These are phyloP conservation scores for Wickerhamiella hasegawae DNA, from an alignment of 805 yeast genomes.

Conservation along the genomic window DNA sequence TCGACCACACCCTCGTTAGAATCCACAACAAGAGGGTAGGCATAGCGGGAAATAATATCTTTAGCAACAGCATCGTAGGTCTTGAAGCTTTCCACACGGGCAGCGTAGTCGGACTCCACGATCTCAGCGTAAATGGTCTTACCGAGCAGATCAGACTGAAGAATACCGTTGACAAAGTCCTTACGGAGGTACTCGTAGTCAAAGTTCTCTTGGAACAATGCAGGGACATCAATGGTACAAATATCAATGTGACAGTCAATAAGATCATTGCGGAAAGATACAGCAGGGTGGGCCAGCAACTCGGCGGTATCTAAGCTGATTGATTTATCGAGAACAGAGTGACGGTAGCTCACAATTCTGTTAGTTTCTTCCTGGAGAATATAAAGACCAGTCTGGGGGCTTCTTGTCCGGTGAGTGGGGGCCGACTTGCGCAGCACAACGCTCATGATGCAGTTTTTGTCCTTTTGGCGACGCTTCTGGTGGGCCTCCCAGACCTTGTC, in stretches of 20 bases:
- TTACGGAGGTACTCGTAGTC: constrained; percentile 77
- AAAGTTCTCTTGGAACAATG: constrained; percentile 88
- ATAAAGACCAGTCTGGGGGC: constrained; percentile 56
- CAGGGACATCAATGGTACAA: constrained; percentile 88
- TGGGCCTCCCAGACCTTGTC: constrained; percentile 59
- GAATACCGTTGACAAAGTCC: constrained; percentile 82
- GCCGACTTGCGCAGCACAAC: constrained; percentile 82
- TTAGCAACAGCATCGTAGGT: constrained; percentile 85
- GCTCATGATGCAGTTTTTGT: constrained; percentile 84
- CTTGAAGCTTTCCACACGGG: constrained; percentile 89
- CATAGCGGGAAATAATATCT: constrained; percentile 81
- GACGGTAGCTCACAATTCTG: constrained; percentile 74
- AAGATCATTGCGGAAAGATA: constrained; percentile 74
- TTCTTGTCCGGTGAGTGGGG: constrained; percentile 73
- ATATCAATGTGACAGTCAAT: constrained; percentile 95
- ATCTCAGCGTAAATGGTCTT: constrained; percentile 84
- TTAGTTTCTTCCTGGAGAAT: constrained; percentile 57
- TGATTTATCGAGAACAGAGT: constrained; percentile 29
- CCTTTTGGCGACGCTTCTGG: constrained; percentile 49
- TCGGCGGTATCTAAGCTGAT: constrained; percentile 28
- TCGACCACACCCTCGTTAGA: constrained; percentile 37
- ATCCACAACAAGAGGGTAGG: constrained; percentile 84
- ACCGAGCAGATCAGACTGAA: constrained; percentile 77
- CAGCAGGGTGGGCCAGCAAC: constrained; percentile 52
- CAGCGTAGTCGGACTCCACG: constrained; percentile 68